A percentile compares a stretch with the other conserved stretches of the same genome.
Evolutionary conservation across 2,329 filamentous ascomycete species (phyloP).

Genomic region (Aspergillus sp.): DNA sequence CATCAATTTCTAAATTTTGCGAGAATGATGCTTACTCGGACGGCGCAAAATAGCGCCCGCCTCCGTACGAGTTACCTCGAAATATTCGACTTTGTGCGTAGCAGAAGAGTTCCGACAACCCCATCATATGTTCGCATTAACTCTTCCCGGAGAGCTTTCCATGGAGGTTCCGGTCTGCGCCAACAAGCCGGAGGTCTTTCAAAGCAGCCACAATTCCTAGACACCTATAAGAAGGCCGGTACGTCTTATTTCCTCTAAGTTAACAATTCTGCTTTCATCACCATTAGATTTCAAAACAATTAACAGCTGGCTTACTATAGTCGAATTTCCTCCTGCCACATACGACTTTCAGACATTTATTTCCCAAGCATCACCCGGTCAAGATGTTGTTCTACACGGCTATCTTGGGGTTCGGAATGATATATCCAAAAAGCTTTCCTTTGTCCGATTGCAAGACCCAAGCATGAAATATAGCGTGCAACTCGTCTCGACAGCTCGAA

Average conservation of each 20-base stretch:
- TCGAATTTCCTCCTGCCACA: constrained; percentile 48
- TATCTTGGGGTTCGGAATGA: constrained; percentile 70
- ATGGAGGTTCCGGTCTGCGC: constrained; percentile 20
- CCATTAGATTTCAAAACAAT: background rate
- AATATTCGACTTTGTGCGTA: constrained; percentile 38
- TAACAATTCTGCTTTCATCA: background rate
- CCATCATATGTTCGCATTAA: constrained; percentile 5
- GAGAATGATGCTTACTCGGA: constrained; percentile 24
- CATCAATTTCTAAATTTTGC: background rate
- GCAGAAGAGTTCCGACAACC: constrained; percentile 16
- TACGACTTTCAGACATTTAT: constrained; percentile 40
- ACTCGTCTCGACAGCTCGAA: constrained; percentile 47
- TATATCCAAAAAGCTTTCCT: constrained; percentile 68
- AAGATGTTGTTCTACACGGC: constrained; percentile 61
- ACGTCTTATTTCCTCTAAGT: constrained; percentile 20
- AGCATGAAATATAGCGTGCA: constrained; percentile 49
- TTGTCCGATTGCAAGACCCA: constrained; percentile 59
- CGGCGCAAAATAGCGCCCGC: constrained; percentile 24
- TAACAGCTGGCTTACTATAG: constrained; percentile 28
- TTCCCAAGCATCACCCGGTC: constrained; percentile 28
- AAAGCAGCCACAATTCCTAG: constrained; percentile 31
- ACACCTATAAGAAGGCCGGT: constrained; percentile 49
- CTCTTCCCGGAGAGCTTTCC: constrained; percentile 20
- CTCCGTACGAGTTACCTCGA: constrained; percentile 37
- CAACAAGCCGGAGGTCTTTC: constrained; percentile 17